Conservation (phyloP, 345 rosid species). For the Carallia pectinifolia region DNA sequence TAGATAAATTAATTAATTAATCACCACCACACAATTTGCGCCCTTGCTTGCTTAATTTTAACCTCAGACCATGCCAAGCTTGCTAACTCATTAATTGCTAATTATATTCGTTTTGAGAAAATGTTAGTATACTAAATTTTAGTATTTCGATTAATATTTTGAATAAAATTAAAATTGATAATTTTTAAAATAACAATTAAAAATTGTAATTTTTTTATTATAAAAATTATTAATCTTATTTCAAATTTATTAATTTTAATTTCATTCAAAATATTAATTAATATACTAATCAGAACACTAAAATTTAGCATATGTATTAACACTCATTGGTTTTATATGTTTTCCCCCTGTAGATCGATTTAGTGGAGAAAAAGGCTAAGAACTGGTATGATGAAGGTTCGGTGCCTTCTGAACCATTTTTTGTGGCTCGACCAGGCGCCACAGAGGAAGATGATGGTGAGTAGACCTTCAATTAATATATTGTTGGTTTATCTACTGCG, state of each 20-base stretch:
- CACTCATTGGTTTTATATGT: background rate
- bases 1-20: background rate
- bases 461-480: constrained; percentile 4
- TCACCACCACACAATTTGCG: background rate
- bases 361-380: constrained; percentile 65
- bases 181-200: too few relatives aligned
- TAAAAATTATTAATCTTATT: too few relatives aligned
- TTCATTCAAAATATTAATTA: too few relatives aligned
- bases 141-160: too few relatives aligned
- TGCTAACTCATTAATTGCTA: background rate
- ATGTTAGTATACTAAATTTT: too few relatives aligned
- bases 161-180: too few relatives aligned
- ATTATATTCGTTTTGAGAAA: background rate
- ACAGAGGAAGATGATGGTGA: constrained; percentile 89
- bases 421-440: constrained; percentile 86
- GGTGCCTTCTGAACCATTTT: constrained; percentile 89
- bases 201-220: too few relatives aligned
- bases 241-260: too few relatives aligned
- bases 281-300: too few relatives aligned
- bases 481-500: too few relatives aligned
- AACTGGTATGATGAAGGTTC: constrained; percentile 80
- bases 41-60: background rate
- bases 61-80: background rate
- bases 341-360: constrained; percentile 52
- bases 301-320: too few relatives aligned